phyloP scores from a whole-genome alignment of 345 rosid genomes.

The Arabis hirsuta region DNA sequence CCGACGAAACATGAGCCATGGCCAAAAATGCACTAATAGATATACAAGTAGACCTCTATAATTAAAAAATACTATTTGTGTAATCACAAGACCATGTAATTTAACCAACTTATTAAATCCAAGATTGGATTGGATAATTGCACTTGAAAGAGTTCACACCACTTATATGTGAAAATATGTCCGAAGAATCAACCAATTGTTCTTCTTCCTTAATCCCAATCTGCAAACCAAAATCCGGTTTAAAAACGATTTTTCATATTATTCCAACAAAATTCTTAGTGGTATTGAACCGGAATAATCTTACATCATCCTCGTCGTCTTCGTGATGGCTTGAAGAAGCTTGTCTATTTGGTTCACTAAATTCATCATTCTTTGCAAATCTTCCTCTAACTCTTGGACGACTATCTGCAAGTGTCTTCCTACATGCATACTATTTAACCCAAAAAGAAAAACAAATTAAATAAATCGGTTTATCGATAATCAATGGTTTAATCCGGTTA shows the following conservation, averaged over 20 bases:
- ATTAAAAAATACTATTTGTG: conserved; percentile 13
- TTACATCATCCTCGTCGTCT: conserved; percentile 74
- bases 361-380: conserved; percentile 91
- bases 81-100: conserved; percentile 3
- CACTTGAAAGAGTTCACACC: conserved; percentile 90
- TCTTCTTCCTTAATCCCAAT: conserved; percentile 75
- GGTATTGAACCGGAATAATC: conserved; percentile 20
- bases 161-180: conserved; percentile 83
- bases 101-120: conserved; percentile 61
- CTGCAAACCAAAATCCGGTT: conserved; percentile 42
- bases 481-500: conserved; percentile 23
- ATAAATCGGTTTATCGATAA: background rate
- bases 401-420: conserved; percentile 95
- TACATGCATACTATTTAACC: conserved; percentile 80
- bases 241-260: conserved; percentile 7
- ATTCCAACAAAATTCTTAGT: no score
- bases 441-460: background rate
- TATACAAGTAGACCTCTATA: conserved; percentile 30
- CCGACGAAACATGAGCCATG: conserved; percentile 17
- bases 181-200: conserved; percentile 79
- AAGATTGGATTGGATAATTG: conserved; percentile 79
- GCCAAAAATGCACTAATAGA: conserved; percentile 35
- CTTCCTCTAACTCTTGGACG: conserved; percentile 95
- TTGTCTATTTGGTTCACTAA: conserved; percentile 58
- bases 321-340: conserved; percentile 67